Evolutionary conservation across 1,284 basidiomycete genomes (phyloP).

Genomic region (Puccinia brachypodii): DNA sequence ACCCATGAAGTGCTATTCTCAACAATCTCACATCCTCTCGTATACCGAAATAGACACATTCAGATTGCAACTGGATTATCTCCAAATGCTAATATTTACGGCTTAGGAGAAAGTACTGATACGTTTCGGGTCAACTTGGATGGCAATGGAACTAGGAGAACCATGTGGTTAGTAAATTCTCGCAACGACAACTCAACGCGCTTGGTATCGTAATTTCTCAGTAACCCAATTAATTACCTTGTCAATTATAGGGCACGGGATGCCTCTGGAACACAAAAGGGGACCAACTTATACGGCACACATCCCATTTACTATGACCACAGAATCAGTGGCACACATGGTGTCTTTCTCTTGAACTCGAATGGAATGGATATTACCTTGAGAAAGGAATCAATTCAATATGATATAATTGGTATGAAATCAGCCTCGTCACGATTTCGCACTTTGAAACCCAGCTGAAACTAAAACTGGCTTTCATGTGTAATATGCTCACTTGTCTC

Average conservation of each 20-base stretch:
- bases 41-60: slow-evolving; percentile 48
- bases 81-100: slow-evolving; percentile 45
- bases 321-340: slow-evolving; percentile 42
- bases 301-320: slow-evolving; percentile 49
- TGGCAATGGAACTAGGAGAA: slow-evolving; percentile 11
- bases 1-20: slow-evolving; percentile 47
- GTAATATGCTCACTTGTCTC: not conserved
- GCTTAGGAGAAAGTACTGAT: slow-evolving; percentile 43
- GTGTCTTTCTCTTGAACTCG: slow-evolving; percentile 66
- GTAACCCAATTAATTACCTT: not conserved
- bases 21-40: slow-evolving; percentile 14
- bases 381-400: slow-evolving; percentile 64
- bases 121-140: slow-evolving; percentile 19
- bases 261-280: slow-evolving; percentile 17
- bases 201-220: not conserved
- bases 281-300: slow-evolving; percentile 47
- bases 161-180: slow-evolving; percentile 1
- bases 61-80: slow-evolving; percentile 26
- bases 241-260: slow-evolving; percentile 8
- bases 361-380: slow-evolving; percentile 69
- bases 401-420: slow-evolving; percentile 62
- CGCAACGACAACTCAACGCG: not conserved
- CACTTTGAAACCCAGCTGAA: not conserved
- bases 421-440: not conserved
- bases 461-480: not conserved